Evolutionary conservation across 129 eudicot genomes (phyloP).

Genomic region (Scalesia atractyloides): DNA sequence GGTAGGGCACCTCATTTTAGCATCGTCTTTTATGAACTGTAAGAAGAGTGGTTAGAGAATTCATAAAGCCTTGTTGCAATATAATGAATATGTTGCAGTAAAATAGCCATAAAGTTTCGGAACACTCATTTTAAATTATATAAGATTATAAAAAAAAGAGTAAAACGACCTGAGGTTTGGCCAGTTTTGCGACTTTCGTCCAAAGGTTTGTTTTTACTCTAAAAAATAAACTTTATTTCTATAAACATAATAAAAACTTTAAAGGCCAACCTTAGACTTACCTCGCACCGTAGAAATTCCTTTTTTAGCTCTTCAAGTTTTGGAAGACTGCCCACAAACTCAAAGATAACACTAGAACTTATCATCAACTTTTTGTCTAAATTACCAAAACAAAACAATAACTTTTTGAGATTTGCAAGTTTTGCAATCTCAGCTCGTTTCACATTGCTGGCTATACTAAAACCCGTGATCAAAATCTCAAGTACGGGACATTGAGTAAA

Average conservation of each 20-base stretch:
- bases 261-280: slow-evolving; percentile 11
- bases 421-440: not conserved
- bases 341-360: not conserved
- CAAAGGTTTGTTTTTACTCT: no score
- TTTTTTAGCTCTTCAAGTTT: slow-evolving; percentile 19
- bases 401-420: slow-evolving; percentile 10
- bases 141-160: no score
- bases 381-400: not conserved
- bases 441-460: not conserved
- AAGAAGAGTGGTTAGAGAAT: slow-evolving; percentile 5
- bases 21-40: not conserved
- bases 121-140: no score
- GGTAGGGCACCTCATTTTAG: not conserved
- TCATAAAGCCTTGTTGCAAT: not conserved
- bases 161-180: no score
- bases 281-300: not conserved
- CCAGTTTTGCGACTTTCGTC: no score
- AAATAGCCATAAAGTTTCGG: no score
- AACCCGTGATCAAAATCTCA: not conserved
- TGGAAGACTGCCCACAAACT: slow-evolving; percentile 13
- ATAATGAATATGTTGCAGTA: no score
- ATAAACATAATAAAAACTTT: not conserved
- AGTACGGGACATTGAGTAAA: not conserved
- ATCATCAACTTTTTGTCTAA: not conserved
- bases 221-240: not conserved